phyloP scores from a whole-genome alignment of 805 yeast species.

The Metschnikowia similis region DNA sequence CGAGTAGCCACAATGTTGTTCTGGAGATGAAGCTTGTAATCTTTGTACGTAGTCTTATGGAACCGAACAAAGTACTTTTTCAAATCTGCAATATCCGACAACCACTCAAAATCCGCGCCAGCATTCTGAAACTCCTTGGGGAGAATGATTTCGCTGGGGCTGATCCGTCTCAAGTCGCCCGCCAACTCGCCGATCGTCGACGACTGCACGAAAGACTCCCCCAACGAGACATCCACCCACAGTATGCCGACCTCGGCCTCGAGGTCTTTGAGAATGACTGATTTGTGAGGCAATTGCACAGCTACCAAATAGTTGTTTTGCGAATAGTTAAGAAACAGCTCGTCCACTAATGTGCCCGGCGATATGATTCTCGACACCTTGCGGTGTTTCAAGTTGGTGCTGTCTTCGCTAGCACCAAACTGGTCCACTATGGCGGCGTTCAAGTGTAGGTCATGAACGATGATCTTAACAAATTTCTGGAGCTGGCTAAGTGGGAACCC shows the following conservation, averaged over 20 bases:
- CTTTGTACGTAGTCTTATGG: constrained; percentile 33
- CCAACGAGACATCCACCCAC: constrained; percentile 89
- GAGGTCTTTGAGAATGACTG: constrained; percentile 35
- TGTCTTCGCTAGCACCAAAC: constrained; percentile 20
- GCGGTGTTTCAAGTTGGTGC: constrained; percentile 47
- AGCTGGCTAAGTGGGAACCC: constrained; percentile 81
- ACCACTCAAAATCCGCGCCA: constrained; percentile 47
- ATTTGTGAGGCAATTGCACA: constrained; percentile 40
- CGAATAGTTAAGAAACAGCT: constrained; percentile 69
- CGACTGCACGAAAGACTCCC: constrained; percentile 67
- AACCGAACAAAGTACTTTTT: constrained; percentile 58
- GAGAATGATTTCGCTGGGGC: constrained; percentile 75
- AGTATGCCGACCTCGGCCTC: constrained; percentile 59
- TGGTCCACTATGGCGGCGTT: constrained; percentile 87
- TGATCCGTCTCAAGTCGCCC: constrained; percentile 70
- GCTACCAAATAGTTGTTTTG: constrained; percentile 68
- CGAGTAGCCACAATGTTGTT: constrained; percentile 33
- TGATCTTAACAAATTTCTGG: constrained; percentile 65
- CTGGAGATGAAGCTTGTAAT: constrained; percentile 30
- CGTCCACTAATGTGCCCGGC: constrained; percentile 91
- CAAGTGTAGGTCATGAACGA: constrained; percentile 64
- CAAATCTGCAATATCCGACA: constrained; percentile 54
- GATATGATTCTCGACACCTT: constrained; percentile 78
- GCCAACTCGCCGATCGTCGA: constrained; percentile 56
- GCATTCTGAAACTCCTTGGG: constrained; percentile 41